Evolutionary conservation across 2,329 filamentous ascomycete genomes (phyloP).

Genomic region (Didymella exigua): DNA sequence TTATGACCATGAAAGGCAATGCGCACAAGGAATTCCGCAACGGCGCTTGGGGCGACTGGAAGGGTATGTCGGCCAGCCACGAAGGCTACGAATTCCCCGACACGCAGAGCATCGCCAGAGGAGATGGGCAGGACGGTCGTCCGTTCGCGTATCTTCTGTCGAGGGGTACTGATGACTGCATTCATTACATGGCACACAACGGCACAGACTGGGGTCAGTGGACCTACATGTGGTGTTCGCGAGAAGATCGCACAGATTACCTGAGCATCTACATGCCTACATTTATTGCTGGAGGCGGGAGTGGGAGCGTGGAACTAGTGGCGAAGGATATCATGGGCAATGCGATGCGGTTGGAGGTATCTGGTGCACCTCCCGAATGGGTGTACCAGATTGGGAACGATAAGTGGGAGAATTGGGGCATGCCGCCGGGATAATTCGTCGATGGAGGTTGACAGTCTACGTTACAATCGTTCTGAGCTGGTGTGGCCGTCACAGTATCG

Average conservation of each 20-base stretch:
- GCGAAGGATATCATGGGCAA: neutral
- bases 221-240: neutral
- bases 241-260: neutral
- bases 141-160: conserved; percentile 15
- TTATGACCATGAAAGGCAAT: neutral
- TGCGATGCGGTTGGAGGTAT: neutral
- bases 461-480: neutral
- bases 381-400: neutral
- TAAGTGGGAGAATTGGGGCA: conserved; percentile 4
- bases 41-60: conserved; percentile 18
- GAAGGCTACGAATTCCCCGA: conserved; percentile 15
- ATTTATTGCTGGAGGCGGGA: neutral
- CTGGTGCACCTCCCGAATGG: neutral
- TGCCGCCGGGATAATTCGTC: neutral
- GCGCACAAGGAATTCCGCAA: conserved; percentile 11
- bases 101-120: conserved; percentile 17
- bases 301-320: neutral
- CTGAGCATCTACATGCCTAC: conserved; percentile 3
- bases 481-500: no score
- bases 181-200: conserved; percentile 13
- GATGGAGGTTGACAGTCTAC: neutral
- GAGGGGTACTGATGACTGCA: conserved; percentile 13
- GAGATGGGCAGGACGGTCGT: neutral
- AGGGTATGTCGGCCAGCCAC: conserved; percentile 5
- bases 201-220: conserved; percentile 13